These are phyloP conservation scores for Albugo laibachii DNA, from an alignment of 352 stramenopile genomes.

Conservation along the genomic window DNA sequence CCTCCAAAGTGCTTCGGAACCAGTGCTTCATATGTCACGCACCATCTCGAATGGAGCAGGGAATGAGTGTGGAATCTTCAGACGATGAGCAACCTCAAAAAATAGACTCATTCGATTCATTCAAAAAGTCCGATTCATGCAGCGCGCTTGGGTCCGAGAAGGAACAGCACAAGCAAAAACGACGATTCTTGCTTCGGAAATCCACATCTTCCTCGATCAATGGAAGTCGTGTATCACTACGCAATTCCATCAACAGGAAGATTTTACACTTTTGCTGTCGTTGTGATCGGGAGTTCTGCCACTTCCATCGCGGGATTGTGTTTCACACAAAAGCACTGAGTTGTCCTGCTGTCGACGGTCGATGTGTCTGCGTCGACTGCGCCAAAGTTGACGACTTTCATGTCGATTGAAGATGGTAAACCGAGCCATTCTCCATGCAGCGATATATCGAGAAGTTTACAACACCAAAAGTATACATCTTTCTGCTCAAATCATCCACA, in stretches of 20 bases:
- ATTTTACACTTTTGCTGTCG: conserved; percentile 9
- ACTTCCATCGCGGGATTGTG: conserved; percentile 1
- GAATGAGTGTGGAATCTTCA: no score
- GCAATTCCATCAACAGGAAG: background rate
- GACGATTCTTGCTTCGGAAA: no score
- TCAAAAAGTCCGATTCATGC: background rate
- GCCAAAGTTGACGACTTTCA: background rate
- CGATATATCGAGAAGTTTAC: no score
- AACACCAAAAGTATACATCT: background rate
- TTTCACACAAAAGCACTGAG: conserved; percentile 7
- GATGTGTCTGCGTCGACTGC: conserved; percentile 4
- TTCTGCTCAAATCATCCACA: conserved; percentile 59
- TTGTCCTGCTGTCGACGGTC: conserved; percentile 8
- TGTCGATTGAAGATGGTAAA: no score
- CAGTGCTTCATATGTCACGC: conserved; percentile 10
- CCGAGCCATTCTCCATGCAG: no score
- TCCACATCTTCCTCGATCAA: no score
- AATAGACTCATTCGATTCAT: no score
- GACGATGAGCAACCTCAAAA: no score
- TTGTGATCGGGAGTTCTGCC: conserved; percentile 10
- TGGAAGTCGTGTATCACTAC: no score
- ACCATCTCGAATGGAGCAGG: background rate
- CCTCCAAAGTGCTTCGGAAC: conserved; percentile 2
- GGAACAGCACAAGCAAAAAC: no score
- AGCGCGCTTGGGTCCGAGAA: background rate